These are phyloP conservation scores for Musa balbisiana DNA, from an alignment of 202 grass and related monocot species.

Conservation along the genomic window DNA sequence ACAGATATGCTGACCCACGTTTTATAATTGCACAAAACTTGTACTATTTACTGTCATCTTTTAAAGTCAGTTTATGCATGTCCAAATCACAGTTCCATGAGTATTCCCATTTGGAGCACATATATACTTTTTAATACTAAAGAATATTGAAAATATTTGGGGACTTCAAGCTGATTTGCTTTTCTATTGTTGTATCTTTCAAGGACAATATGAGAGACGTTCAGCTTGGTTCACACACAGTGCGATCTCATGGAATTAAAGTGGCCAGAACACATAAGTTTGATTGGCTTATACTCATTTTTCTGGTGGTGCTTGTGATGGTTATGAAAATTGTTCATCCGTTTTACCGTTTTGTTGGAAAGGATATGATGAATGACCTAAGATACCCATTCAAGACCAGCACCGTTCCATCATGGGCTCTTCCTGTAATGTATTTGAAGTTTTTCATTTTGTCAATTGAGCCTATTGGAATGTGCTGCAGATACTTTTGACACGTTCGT, in stretches of 20 bases:
- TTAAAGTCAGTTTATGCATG: too few species aligned
- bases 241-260: constrained; percentile 46
- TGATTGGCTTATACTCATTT: constrained; percentile 56
- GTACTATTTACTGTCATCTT: too few species aligned
- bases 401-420: constrained; percentile 58
- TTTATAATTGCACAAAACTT: too few species aligned
- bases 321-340: constrained; percentile 33
- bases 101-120: too few species aligned
- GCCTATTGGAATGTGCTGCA: not conserved
- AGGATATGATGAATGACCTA: constrained; percentile 57
- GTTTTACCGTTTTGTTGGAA: constrained; percentile 57
- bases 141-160: not conserved
- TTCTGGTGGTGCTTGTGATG: constrained; percentile 38
- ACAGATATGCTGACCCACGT: too few species aligned
- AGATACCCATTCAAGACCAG: constrained; percentile 60
- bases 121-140: too few species aligned
- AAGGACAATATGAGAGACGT: constrained; percentile 34
- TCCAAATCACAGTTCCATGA: too few species aligned
- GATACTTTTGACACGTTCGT: constrained; percentile 11
- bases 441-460: not conserved
- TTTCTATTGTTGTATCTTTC: not conserved
- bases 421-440: constrained; percentile 48
- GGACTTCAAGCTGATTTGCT: not conserved
- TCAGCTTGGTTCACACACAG: constrained; percentile 32
- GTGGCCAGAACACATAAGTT: constrained; percentile 45